phyloP scores from a whole-genome alignment of 2,329 filamentous ascomycete species.

The Venturia aucupariae region DNA sequence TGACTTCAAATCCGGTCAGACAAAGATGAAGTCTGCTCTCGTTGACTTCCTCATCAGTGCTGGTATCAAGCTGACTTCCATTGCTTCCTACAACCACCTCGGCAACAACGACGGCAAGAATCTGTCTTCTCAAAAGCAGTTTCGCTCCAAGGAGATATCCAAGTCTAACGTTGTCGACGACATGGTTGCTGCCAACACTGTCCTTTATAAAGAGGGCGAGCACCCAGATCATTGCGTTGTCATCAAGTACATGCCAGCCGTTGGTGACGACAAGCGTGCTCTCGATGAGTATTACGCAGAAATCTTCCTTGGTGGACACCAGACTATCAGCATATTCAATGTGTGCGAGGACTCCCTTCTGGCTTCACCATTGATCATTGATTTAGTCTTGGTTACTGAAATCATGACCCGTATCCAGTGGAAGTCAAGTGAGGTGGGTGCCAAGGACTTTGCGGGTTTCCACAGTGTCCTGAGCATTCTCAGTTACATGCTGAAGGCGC shows the following conservation, averaged over 20 bases:
- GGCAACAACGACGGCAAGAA: constrained; percentile 99
- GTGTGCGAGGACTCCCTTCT: constrained; percentile 97
- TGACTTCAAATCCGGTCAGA: constrained; percentile 99
- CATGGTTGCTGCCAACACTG: constrained; percentile 93
- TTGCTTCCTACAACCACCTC: constrained; percentile 98
- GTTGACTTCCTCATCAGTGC: constrained; percentile 98
- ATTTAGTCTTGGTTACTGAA: constrained; percentile 84
- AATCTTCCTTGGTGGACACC: constrained; percentile 97
- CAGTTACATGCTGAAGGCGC: constrained; percentile 98
- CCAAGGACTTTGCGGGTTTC: constrained; percentile 77
- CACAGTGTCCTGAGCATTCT: constrained; percentile 94
- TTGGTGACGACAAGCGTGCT: constrained; percentile 97
- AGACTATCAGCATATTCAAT: constrained; percentile 97
- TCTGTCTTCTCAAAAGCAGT: constrained; percentile 92
- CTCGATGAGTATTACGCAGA: constrained; percentile 98
- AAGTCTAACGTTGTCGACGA: constrained; percentile 99
- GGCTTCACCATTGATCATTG: constrained; percentile 93
- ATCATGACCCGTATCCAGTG: constrained; percentile 98
- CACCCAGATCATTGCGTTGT: constrained; percentile 97
- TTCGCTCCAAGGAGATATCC: constrained; percentile 99
- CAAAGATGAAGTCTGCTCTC: constrained; percentile 99
- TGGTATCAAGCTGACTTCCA: constrained; percentile 96
- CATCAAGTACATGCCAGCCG: constrained; percentile 99
- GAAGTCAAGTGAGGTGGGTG: constrained; percentile 52
- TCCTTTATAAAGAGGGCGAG: constrained; percentile 85